Evolutionary conservation across 2,329 filamentous ascomycete genomes (phyloP).

Genomic region (Pezicula radicicola): DNA sequence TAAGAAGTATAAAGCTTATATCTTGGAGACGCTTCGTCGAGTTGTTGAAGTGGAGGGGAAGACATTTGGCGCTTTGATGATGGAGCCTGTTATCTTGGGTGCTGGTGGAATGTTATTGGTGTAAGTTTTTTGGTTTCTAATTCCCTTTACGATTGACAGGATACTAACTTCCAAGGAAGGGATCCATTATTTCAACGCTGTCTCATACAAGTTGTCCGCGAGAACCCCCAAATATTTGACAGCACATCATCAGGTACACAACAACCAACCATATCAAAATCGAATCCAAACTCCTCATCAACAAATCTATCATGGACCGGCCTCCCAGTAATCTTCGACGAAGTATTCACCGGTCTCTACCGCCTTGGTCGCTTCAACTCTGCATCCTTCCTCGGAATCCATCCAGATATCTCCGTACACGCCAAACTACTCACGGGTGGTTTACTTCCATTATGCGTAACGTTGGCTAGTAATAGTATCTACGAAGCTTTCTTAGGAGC

Average conservation of each 20-base stretch:
- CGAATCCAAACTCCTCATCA: conserved; percentile 3
- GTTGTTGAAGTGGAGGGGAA: conserved; percentile 53
- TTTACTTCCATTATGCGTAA: conserved; percentile 72
- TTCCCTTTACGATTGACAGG: not conserved
- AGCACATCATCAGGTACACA: conserved; percentile 10
- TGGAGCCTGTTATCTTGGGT: conserved; percentile 78
- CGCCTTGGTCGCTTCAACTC: conserved; percentile 72
- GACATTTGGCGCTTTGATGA: conserved; percentile 73
- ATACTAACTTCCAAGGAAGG: conserved; percentile 33
- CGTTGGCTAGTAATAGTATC: conserved; percentile 69
- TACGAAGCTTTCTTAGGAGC: conserved; percentile 68
- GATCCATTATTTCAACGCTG: conserved; percentile 79
- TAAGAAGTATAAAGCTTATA: conserved; percentile 56
- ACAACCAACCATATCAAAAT: not conserved
- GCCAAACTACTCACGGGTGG: conserved; percentile 84
- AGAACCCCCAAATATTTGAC: conserved; percentile 38
- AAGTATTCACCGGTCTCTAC: conserved; percentile 85
- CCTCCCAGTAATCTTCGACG: conserved; percentile 78
- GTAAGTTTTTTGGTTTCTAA: conserved; percentile 39
- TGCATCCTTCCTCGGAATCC: conserved; percentile 63
- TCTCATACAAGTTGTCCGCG: conserved; percentile 65
- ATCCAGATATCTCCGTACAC: conserved; percentile 76
- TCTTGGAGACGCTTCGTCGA: conserved; percentile 48
- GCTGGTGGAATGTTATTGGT: conserved; percentile 82
- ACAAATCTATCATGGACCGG: conserved; percentile 57